Evolutionary conservation across 352 stramenopile species (phyloP), one percentile per base, ranked within the genome.

Genomic region (Phytophthora melonis): DNA sequence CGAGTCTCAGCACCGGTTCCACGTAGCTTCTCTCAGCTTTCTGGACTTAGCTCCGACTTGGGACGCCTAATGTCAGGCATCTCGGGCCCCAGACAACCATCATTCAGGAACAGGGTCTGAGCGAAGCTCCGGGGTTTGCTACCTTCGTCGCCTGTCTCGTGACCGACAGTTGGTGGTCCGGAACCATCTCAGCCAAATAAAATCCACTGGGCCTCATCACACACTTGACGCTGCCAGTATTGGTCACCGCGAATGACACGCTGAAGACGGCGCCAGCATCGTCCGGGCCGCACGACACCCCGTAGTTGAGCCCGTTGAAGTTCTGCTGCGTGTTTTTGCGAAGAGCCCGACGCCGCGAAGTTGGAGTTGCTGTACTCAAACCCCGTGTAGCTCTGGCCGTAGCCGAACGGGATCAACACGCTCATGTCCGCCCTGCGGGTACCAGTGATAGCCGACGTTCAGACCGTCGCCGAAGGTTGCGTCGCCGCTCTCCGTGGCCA

Each of bases 391-490:
- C 63, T 80, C 36, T 77, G 57, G 11, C 73, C 73, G 49, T 63
- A 77, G 27, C 73, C 73, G 59, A 80, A 80, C 59, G 73, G 73
- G 64, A 80, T 77, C 53, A 74, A 34, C 55, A 80, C 73, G 47
- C 63, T n/a, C n/a, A n/a, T n/a, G n/a, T n/a, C n/a, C n/a, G n/a
- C n/a, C n/a, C 77, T 80, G 61, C 27, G 32, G 16, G 63, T 77
- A 80, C 73, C 73, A 80, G 56, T 68, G 73, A 59, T 80, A 80
- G 63, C 73, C 73, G 50, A 66, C 72, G 73, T 80, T 77, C 34
- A 80, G 43, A 3, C 73, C 73, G 50, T 80, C 73, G 19, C 73
- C 77, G 41, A 80, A 80, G 6, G 73, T 80, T 19, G 65, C 64
- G 68, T 80, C 77, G 61, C 61, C 66, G 61, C 66, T 74, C 50